Evolutionary conservation across 768 basidiomycete species (phyloP), one percentile per base, ranked within the genome.

Genomic region (Phlebiopsis flavidoalba): DNA sequence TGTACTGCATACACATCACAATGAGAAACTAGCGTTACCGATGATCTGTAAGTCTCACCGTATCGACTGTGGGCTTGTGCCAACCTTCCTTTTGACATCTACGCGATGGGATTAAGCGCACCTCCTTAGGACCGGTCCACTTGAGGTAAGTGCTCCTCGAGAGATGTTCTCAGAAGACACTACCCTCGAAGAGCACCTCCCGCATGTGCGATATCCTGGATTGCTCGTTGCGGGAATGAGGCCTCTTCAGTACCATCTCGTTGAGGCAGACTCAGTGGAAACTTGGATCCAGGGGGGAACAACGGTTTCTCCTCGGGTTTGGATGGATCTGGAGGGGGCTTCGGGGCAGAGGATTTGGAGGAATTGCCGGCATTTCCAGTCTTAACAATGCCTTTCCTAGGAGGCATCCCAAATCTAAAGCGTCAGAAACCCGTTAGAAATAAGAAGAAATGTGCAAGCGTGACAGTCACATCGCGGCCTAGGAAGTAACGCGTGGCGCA

Each of bases 291-390:
- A 12, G 84, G 77, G 45, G 92, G 91, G 68, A 95, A 95, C 37
- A 95, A 74, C 0, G 87, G 81, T 59, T 82, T 83, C 36, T 82
- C 82, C 62, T 72, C 63, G 1, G 68, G 58, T 56, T 71, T 70
- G 26, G 54, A 37, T 62, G 60, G 8, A 67, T 67, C 58, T 4
- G 69, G 49, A 43, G 65, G 58, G 7, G 67, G 53, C 43, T 66
- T 69, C 15, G 65, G 35, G 15, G 22, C 43, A n/a, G 54, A 62
- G 12, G 77, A 65, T 63, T 91, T 93, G 35, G 87, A 81, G 0
- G 90, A 90, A 66, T 92, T 95, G 52, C 93, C 91, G n/a, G 91
- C 89, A 71, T 93, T 93, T 48, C 93, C 93, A 60, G 90, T 88
- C 71, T 89, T 91, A 64, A 93, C 86, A 55, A 94, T 91, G 64